A percentile compares a stretch with the other conserved stretches of the same genome.
Conservation (phyloP, 495 filamentous ascomycete genomes). For the Penicillium simplicissimum region DNA sequence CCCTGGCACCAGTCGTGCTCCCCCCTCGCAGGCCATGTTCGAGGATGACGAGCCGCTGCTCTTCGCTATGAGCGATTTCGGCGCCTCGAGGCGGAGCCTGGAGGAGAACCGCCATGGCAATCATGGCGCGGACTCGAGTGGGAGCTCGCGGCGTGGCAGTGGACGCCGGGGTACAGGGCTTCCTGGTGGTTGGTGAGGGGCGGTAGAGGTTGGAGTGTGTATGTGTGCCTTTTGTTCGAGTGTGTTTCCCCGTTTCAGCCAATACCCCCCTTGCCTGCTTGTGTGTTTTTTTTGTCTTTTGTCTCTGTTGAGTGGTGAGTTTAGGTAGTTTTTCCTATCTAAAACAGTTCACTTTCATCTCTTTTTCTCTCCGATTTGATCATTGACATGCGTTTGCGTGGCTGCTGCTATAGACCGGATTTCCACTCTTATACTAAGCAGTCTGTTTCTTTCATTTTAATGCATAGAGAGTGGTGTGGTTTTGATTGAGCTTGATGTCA, state of each 20-base stretch:
- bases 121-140: slow-evolving; percentile 33
- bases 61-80: slow-evolving; percentile 88
- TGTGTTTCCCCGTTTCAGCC: not conserved
- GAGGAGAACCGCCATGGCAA: slow-evolving; percentile 64
- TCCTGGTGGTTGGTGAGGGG: slow-evolving; percentile 12
- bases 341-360: not conserved
- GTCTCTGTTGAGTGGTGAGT: not conserved
- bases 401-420: slow-evolving; percentile 28
- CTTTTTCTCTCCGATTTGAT: not conserved
- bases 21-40: slow-evolving; percentile 35
- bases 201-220: not conserved
- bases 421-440: slow-evolving; percentile 5
- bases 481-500: slow-evolving; percentile 1
- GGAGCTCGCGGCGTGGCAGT: slow-evolving; percentile 43
- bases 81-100: slow-evolving; percentile 65
- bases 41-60: slow-evolving; percentile 80
- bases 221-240: not conserved
- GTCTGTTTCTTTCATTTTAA: not conserved
- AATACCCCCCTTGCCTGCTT: slow-evolving; percentile 2
- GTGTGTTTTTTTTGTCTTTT: not conserved
- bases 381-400: slow-evolving; percentile 8
- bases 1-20: slow-evolving; percentile 34
- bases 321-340: not conserved
- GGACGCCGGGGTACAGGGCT: slow-evolving; percentile 41
- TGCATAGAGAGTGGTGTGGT: slow-evolving; percentile 26